Base-by-base conservation (phyloP, 768 basidiomycete species). In the Imleria badia region DNA sequence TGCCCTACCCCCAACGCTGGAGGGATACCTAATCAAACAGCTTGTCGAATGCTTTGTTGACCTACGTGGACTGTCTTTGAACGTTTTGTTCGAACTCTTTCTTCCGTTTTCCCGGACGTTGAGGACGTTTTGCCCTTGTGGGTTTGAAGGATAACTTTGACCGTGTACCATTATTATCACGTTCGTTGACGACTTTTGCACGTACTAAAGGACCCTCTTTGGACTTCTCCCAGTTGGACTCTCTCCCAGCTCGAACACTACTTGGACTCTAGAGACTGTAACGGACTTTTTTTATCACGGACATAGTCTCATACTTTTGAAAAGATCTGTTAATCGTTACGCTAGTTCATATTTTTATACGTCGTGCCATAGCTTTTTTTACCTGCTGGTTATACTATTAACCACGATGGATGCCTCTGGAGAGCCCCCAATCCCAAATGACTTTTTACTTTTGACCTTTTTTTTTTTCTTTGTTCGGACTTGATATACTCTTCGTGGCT, bases 261-360 rank as follows among this genome's bases (percentile, higher is more conserved):
- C 42, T 60, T 36, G 63, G 63, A 68, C 68, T 58, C 40, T 69
- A 62, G 52, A 70, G 34, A 58, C 26, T 26, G 26, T 26, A 26
- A 26, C 31, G 68, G 68, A 69, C 70, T 55, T n/a, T n/a, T n/a
- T n/a, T n/a, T 52, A 55, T 54, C 41, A 59, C 36, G 61, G 48
- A 68, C 65, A 60, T 56, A 38, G 45, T 33, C 41, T 40, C 51
- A 26, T 55, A 67, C 35, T 20, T 30, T 34, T 58, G 54, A 54
- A 45, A 45, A 35, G 44, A 48, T 45, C 56, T 33, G 31, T 58
- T 69, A 69, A 69, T 68, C 45, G 56, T 55, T 71, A 71, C 51
- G 60, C 56, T 69, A 69, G 48, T 55, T 50, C 61, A 64, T 64
- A 64, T 55, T 54, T 51, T 64, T 68, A 60, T 59, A 67, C 36